Conservation (phyloP, 306 rosid genomes). For the Acacia melanoxylon region DNA sequence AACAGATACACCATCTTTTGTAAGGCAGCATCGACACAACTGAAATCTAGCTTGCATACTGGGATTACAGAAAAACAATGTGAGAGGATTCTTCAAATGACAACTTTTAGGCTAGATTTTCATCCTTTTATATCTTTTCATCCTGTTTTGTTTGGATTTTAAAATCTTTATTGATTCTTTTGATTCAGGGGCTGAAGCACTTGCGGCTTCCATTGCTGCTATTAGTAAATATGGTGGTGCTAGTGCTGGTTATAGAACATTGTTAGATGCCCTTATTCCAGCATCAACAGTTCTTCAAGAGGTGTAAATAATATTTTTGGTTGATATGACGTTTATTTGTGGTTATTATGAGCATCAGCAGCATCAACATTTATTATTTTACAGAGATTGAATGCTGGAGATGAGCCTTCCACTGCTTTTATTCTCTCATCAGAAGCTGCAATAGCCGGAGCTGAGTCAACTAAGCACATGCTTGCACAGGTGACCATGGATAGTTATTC, state of each 20-base stretch:
- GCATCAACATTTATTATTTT: constrained; percentile 28
- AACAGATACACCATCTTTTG: constrained; percentile 72
- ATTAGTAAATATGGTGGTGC: constrained; percentile 95
- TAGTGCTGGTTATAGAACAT: constrained; percentile 86
- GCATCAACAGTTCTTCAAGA: constrained; percentile 73
- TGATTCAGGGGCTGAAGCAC: constrained; percentile 84
- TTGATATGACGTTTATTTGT: constrained; percentile 23
- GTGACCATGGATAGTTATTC: constrained; percentile 44
- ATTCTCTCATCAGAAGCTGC: constrained; percentile 83
- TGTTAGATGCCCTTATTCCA: constrained; percentile 93
- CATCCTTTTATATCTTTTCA: background rate
- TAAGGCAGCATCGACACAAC: constrained; percentile 74
- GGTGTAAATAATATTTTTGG: constrained; percentile 45
- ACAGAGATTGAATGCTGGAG: constrained; percentile 75
- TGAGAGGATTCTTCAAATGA: constrained; percentile 45
- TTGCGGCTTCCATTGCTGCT: constrained; percentile 79
- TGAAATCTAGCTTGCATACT: constrained; percentile 58
- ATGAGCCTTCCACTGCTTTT: constrained; percentile 75
- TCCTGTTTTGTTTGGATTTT: constrained; percentile 8
- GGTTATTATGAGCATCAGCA: no score
- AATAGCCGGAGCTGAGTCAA: constrained; percentile 80
- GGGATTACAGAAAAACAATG: constrained; percentile 59
- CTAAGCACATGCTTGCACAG: constrained; percentile 86
- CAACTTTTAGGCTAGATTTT: constrained; percentile 14
- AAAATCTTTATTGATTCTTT: constrained; percentile 31